Conservation (phyloP, 306 rosid genomes). For the Mucuna pruriens region DNA sequence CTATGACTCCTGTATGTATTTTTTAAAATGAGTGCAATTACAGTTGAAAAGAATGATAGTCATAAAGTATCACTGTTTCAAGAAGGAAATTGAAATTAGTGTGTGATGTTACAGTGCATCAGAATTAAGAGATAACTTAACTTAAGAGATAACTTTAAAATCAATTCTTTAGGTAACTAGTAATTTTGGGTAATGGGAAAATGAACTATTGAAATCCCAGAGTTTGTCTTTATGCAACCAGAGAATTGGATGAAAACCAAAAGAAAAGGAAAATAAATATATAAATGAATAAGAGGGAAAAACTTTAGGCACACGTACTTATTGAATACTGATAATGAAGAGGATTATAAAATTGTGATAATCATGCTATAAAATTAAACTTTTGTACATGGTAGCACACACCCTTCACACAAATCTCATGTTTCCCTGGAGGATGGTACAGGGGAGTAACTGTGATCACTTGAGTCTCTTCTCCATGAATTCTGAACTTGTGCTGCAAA, state of each 20-base stretch:
- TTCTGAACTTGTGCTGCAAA: conserved; percentile 94
- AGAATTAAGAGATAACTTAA: too few species aligned
- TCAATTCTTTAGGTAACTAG: too few species aligned
- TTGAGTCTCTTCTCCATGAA: conserved; percentile 54
- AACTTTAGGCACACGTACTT: not conserved
- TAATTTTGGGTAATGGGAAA: too few species aligned
- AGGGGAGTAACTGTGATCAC: conserved; percentile 51
- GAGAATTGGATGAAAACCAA: not conserved
- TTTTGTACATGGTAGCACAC: conserved; percentile 42
- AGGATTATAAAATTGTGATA: conserved; percentile 19
- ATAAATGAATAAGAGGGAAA: not conserved
- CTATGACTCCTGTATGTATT: too few species aligned
- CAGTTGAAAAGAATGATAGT: too few species aligned
- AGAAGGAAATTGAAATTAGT: too few species aligned
- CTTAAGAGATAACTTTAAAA: too few species aligned
- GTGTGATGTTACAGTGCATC: too few species aligned
- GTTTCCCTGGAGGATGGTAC: conserved; percentile 44
- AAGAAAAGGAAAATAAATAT: not conserved
- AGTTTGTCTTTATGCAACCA: not conserved
- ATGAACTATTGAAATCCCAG: too few species aligned
- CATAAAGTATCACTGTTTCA: too few species aligned
- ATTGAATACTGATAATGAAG: not conserved
- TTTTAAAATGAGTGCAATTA: too few species aligned
- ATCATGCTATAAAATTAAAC: conserved; percentile 13
- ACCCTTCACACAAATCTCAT: conserved; percentile 32